Conservation (phyloP, 2,329 filamentous ascomycete species). For the Cytospora mali region DNA sequence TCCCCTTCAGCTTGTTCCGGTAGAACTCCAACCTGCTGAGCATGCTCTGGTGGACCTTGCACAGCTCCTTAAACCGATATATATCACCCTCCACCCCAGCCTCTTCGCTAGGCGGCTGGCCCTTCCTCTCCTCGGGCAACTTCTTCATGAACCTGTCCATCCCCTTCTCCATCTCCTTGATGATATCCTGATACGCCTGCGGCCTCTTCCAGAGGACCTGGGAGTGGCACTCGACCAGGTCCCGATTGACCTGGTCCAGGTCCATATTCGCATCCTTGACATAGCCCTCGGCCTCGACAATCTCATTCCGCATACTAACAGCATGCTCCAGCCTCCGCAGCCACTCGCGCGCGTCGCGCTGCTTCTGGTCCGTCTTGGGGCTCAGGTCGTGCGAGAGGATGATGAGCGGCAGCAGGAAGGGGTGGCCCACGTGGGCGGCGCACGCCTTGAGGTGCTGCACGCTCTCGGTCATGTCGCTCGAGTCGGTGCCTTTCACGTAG, state of each 20-base stretch:
- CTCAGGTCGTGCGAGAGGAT: slow-evolving; percentile 62
- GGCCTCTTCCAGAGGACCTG: slow-evolving; percentile 66
- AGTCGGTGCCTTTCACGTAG: slow-evolving; percentile 63
- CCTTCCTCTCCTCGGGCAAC: slow-evolving; percentile 30
- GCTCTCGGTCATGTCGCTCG: slow-evolving; percentile 54
- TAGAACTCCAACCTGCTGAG: slow-evolving; percentile 60
- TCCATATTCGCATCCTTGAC: slow-evolving; percentile 55
- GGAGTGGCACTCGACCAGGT: slow-evolving; percentile 65
- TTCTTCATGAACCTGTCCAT: slow-evolving; percentile 48
- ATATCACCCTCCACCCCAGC: not conserved
- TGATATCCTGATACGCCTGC: slow-evolving; percentile 60
- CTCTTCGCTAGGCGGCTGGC: slow-evolving; percentile 30
- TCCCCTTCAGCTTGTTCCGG: slow-evolving; percentile 60
- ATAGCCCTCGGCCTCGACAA: slow-evolving; percentile 58
- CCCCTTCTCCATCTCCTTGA: slow-evolving; percentile 50
- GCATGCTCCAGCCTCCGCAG: slow-evolving; percentile 63
- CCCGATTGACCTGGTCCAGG: slow-evolving; percentile 61
- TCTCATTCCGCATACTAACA: slow-evolving; percentile 62
- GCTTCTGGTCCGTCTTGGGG: slow-evolving; percentile 59
- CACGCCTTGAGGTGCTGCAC: slow-evolving; percentile 55
- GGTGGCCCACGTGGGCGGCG: slow-evolving; percentile 55
- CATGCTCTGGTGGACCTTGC: slow-evolving; percentile 57
- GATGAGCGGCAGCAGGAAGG: slow-evolving; percentile 60
- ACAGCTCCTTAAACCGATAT: slow-evolving; percentile 38
- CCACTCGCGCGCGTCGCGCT: slow-evolving; percentile 65